Conservation (phyloP, 1,284 basidiomycete genomes). For the Ceratobasidium sp. region DNA sequence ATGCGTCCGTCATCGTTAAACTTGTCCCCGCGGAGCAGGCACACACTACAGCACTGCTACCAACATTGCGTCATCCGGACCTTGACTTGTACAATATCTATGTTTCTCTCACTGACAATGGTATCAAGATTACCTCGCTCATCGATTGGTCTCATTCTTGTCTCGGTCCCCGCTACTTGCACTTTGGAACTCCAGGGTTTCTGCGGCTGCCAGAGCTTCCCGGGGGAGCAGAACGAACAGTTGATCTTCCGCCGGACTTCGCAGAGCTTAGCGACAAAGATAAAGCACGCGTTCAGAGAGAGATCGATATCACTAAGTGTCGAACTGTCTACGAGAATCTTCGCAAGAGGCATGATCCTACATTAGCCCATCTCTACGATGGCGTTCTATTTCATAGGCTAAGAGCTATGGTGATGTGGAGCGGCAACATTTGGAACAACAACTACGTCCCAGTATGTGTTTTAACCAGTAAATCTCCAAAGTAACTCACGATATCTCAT, state of each 20-base stretch:
- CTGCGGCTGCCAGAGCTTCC: not conserved
- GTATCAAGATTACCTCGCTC: not conserved
- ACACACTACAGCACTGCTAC: not conserved
- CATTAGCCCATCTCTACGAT: not conserved
- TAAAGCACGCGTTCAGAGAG: too few species aligned
- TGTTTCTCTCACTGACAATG: not conserved
- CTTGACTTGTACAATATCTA: not conserved
- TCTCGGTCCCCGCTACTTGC: not conserved
- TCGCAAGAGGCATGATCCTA: not conserved
- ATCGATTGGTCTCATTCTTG: constrained; percentile 3
- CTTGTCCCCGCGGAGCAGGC: not conserved
- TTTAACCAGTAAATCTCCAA: not conserved
- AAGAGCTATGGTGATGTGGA: not conserved
- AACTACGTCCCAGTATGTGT: not conserved
- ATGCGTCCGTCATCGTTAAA: not conserved
- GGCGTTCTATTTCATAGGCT: not conserved
- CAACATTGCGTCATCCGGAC: not conserved
- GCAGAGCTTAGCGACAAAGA: not conserved
- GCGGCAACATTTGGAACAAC: not conserved
- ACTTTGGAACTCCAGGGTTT: not conserved
- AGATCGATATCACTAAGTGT: not conserved
- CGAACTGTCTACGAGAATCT: not conserved
- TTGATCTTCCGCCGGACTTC: not conserved
- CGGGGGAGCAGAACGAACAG: not conserved
- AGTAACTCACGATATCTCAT: not conserved